Evolutionary conservation across 352 stramenopile genomes (phyloP).

Genomic region (Pythium grandisporangium): DNA sequence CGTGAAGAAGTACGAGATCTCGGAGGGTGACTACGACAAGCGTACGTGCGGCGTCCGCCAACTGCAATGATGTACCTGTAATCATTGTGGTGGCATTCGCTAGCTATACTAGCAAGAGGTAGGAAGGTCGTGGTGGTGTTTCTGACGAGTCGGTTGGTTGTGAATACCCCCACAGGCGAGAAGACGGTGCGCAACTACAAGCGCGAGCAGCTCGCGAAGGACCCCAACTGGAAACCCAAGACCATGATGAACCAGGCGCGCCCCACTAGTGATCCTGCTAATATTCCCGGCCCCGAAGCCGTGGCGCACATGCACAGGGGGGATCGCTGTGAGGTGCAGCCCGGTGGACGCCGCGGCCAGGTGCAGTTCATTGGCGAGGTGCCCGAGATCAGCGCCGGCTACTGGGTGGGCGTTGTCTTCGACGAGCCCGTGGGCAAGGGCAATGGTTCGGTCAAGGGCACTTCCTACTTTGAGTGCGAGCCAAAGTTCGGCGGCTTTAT

Average conservation of each 20-base stretch:
- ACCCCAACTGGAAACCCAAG: slow-evolving; percentile 93
- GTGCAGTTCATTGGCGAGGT: slow-evolving; percentile 92
- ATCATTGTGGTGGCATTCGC: neutral
- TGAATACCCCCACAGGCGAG: slow-evolving; percentile 42
- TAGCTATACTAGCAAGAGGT: neutral
- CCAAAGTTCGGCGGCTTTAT: slow-evolving; percentile 93
- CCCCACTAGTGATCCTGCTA: slow-evolving; percentile 22
- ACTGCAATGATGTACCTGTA: neutral
- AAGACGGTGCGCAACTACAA: slow-evolving; percentile 97
- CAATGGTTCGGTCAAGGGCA: slow-evolving; percentile 89
- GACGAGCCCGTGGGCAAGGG: slow-evolving; percentile 95
- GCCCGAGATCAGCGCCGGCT: slow-evolving; percentile 81
- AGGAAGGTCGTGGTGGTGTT: neutral
- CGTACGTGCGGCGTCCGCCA: slow-evolving; percentile 30
- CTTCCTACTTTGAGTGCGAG: slow-evolving; percentile 89
- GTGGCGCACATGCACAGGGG: slow-evolving; percentile 86
- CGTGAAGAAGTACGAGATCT: slow-evolving; percentile 98
- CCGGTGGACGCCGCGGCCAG: slow-evolving; percentile 88
- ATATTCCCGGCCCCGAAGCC: slow-evolving; percentile 42
- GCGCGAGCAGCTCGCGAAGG: slow-evolving; percentile 91
- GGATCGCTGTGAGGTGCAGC: slow-evolving; percentile 95
- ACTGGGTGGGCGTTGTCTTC: slow-evolving; percentile 95
- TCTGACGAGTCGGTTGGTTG: neutral
- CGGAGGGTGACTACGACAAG: slow-evolving; percentile 98
- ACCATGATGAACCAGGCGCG: slow-evolving; percentile 43